A percentile compares a stretch with the other conserved stretches of the same genome.
phyloP scores from a whole-genome alignment of 306 rosid genomes.

The Cicer judaicum region DNA sequence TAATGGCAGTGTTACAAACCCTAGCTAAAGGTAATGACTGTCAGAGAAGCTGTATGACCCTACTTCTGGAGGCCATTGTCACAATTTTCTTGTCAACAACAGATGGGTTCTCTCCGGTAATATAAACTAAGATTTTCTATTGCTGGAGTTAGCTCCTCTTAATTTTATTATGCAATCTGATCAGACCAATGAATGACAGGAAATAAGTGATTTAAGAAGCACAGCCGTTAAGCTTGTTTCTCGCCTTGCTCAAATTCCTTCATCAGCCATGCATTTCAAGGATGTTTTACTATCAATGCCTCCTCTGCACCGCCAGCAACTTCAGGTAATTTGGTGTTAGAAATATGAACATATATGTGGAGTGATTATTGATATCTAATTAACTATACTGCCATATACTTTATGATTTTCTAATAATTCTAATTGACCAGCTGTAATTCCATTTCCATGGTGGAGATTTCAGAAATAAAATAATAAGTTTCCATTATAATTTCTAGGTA shows the following conservation, averaged over 20 bases:
- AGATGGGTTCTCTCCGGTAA: constrained; percentile 70
- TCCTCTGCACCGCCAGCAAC: constrained; percentile 80
- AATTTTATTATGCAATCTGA: constrained; percentile 31
- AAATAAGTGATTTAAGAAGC: constrained; percentile 69
- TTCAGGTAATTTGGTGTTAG: constrained; percentile 64
- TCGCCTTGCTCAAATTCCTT: constrained; percentile 91
- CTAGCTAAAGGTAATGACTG: constrained; percentile 60
- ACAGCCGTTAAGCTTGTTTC: constrained; percentile 81
- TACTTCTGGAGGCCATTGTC: constrained; percentile 79
- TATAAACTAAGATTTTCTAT: constrained; percentile 37
- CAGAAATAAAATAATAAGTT: neutral
- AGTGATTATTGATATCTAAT: constrained; percentile 22
- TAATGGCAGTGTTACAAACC: constrained; percentile 81
- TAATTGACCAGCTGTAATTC: constrained; percentile 7
- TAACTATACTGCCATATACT: constrained; percentile 35
- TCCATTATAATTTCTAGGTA: constrained; percentile 9
- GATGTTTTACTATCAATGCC: constrained; percentile 89
- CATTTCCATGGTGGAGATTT: constrained; percentile 21
- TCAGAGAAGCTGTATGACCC: constrained; percentile 70
- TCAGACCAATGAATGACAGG: constrained; percentile 60
- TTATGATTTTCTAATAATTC: constrained; percentile 20
- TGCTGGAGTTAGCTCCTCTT: constrained; percentile 26
- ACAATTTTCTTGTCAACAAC: constrained; percentile 70
- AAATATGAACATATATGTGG: neutral
- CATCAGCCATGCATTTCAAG: constrained; percentile 84